Percentiles rank a stretch among this genome's conserved stretches.
These are phyloP conservation scores for Sarcocystis neurona DNA, from an alignment of 169 alveolate genomes.

Conservation along the genomic window DNA sequence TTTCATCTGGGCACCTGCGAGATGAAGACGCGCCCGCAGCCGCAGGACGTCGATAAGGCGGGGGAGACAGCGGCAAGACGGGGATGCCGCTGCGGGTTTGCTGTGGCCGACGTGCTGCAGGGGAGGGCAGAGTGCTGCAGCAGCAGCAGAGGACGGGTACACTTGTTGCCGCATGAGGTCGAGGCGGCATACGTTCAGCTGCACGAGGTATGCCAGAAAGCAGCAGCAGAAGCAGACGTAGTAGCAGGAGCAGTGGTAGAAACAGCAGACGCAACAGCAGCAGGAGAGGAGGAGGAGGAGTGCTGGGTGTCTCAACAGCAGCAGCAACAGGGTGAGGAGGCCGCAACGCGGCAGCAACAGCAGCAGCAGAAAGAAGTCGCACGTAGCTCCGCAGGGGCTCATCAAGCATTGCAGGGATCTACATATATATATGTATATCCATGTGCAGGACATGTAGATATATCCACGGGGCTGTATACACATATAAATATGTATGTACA, in stretches of 20 bases:
- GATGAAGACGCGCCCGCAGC: background rate
- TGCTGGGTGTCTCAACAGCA: background rate
- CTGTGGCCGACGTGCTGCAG: too few relatives aligned
- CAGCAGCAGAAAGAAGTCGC: too few relatives aligned
- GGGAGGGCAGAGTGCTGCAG: background rate
- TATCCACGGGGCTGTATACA: background rate
- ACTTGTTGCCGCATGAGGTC: constrained; percentile 13
- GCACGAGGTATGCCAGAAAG: constrained; percentile 5
- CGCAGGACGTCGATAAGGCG: background rate
- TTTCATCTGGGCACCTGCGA: too few relatives aligned
- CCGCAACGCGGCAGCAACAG: background rate
- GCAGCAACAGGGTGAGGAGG: background rate
- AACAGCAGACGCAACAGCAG: background rate
- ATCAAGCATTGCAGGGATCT: background rate
- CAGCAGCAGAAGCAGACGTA: background rate
- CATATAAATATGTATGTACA: too few relatives aligned
- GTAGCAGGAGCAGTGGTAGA: background rate
- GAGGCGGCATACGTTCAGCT: constrained; percentile 37
- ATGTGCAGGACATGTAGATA: background rate
- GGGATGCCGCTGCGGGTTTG: background rate
- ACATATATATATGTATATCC: too few relatives aligned
- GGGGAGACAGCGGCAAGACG: background rate
- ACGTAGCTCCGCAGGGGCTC: background rate
- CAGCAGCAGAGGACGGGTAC: background rate
- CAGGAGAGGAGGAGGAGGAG: background rate